A percentile compares a stretch with the other conserved stretches of the same genome.
phyloP scores from a whole-genome alignment of 352 stramenopile genomes.

The Pythium monospermum region DNA sequence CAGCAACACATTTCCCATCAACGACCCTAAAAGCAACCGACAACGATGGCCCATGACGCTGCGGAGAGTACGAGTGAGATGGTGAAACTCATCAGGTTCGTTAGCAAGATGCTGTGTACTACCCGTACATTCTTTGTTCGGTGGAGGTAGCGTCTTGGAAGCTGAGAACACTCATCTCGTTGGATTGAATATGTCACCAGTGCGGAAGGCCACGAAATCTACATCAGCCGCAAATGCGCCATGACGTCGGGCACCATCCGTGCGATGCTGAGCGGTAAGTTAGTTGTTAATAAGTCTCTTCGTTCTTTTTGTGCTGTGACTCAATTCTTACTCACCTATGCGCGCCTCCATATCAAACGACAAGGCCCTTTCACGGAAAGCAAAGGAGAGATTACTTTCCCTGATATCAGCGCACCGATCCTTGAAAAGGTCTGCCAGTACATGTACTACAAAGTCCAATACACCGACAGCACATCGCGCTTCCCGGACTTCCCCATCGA shows the following conservation, averaged over 20 bases:
- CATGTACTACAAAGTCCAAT: constrained; percentile 98
- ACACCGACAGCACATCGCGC: constrained; percentile 90
- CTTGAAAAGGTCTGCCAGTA: constrained; percentile 98
- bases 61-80: constrained; percentile 50
- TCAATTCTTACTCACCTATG: neutral
- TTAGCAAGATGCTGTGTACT: too few relatives aligned
- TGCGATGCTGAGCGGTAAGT: constrained; percentile 94
- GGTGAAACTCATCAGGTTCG: constrained; percentile 80
- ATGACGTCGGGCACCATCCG: constrained; percentile 95
- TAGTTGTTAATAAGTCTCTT: neutral
- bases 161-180: constrained; percentile 3
- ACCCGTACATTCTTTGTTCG: too few relatives aligned
- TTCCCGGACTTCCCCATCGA: constrained; percentile 98
- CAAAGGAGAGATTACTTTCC: constrained; percentile 96
- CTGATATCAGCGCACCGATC: constrained; percentile 93
- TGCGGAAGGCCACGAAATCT: constrained; percentile 94
- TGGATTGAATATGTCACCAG: constrained; percentile 32
- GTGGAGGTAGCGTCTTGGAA: neutral
- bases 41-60: constrained; percentile 47
- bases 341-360: neutral
- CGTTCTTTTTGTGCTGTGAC: neutral
- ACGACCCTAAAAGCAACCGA: neutral
- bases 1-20: neutral
- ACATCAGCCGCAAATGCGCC: constrained; percentile 91
- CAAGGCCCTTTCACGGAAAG: constrained; percentile 89